A percentile compares a stretch with the other conserved stretches of the same genome.
Evolutionary conservation across 495 filamentous ascomycete species (phyloP).

Genomic region (Hyphodiscus hymeniophilus): DNA sequence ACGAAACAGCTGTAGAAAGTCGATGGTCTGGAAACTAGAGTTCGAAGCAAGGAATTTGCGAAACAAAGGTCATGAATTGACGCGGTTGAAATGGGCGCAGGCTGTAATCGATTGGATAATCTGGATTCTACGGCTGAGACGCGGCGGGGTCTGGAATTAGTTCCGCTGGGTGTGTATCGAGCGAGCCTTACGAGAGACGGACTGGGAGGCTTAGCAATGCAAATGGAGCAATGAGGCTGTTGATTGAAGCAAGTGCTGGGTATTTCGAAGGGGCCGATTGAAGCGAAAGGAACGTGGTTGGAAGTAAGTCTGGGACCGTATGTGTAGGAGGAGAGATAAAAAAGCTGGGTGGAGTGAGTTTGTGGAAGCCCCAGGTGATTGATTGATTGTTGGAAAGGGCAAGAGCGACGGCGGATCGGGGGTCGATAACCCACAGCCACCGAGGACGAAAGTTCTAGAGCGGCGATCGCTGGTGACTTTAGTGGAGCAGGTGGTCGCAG

Average conservation of each 20-base stretch:
- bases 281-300: constrained; percentile 4
- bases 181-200: background rate
- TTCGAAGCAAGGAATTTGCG: constrained; percentile 7
- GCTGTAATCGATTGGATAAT: constrained; percentile 7
- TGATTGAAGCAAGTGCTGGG: background rate
- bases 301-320: too few relatives aligned
- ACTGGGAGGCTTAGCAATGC: background rate
- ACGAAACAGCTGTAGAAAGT: constrained; percentile 1
- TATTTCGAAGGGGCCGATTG: background rate
- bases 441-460: constrained; percentile 5
- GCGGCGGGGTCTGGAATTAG: constrained; percentile 9
- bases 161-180: background rate
- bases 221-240: constrained; percentile 14
- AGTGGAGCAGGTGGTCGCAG: too few relatives aligned
- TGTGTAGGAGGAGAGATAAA: background rate
- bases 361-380: background rate
- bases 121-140: constrained; percentile 14
- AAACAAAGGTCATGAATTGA: constrained; percentile 15
- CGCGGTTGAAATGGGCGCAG: constrained; percentile 11
- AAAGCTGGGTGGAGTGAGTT: constrained; percentile 1
- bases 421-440: too few relatives aligned
- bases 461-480: background rate
- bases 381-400: constrained; percentile 1
- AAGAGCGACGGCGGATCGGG: background rate
- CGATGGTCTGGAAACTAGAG: background rate